These are phyloP conservation scores for Straminergon stramineum DNA, from an alignment of 225 moss, liverwort and hornwort species.

Conservation along the genomic window DNA sequence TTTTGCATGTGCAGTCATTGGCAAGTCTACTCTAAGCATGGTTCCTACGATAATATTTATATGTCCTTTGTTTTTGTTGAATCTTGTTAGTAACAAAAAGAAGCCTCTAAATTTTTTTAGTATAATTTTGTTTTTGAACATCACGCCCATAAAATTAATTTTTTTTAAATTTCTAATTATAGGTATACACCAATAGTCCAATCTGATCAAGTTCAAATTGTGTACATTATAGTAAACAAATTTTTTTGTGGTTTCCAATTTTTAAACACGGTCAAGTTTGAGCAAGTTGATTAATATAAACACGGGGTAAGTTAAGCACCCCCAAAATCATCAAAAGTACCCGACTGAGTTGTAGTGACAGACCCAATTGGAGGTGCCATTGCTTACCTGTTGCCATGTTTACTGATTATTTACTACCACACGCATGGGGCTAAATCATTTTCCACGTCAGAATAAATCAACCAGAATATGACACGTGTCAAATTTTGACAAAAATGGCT, in stretches of 20 bases:
- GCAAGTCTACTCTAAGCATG: no score
- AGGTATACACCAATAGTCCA: no score
- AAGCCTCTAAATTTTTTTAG: not conserved
- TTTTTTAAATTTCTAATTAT: not conserved
- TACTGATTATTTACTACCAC: no score
- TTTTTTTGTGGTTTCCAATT: no score
- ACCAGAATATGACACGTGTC: not conserved
- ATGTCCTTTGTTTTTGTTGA: not conserved
- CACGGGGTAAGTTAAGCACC: no score
- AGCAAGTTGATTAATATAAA: not conserved
- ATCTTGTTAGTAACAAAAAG: not conserved
- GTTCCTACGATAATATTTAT: not conserved
- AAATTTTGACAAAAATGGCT: not conserved
- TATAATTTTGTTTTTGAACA: not conserved
- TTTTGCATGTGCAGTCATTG: no score
- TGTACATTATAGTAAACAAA: not conserved
- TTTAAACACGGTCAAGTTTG: no score
- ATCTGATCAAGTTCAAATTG: not conserved
- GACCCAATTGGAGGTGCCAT: not conserved
- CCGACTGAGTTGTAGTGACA: not conserved
- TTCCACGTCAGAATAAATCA: not conserved
- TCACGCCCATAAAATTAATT: not conserved
- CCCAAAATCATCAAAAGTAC: not conserved
- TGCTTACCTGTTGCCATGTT: not conserved
- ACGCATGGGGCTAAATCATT: no score